Evolutionary conservation across 768 basidiomycete genomes (phyloP), one percentile per base, ranked within the genome.

Genomic region (Suillus variegatus): DNA sequence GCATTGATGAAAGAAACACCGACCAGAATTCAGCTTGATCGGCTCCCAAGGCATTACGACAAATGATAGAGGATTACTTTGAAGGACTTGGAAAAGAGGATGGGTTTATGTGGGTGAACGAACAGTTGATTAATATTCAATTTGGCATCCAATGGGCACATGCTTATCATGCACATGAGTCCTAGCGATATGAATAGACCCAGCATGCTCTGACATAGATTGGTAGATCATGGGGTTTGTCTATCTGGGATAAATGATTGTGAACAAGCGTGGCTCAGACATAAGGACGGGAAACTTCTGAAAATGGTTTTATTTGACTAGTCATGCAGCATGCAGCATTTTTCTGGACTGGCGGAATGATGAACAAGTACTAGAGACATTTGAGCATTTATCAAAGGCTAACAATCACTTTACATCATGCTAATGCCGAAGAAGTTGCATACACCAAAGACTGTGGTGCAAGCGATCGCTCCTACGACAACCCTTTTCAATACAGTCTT

Each of bases 391-490:
- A n/a, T 28, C 3, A 32, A 28, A 32, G 18, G 41, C 58, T 60
- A 43, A 32, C 58, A 4, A 41, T 12, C 54, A 36, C 25, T 58
- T 40, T 28, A 58, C 57, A 58, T 18, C 38, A 58, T 41, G 38
- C 18, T 18, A 18, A 60, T 43, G 12, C 58, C 25, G 41, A 60
- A 18, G 58, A 60, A 43, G 58, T 60, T 60, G 28, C 58, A 60
- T 60, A 25, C 58, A 32, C 58, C 41, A 60, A 60, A 60, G 25
- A 60, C 40, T 16, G 58, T 28, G 1, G 58, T 41, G 7, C 58
- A 60, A 20, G 58, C 58, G 6, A 60, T 60, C 20, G 58, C 58
- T 43, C 58, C 58, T 28, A 60, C 43, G 18, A 18, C 58, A 60
- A 60, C 58, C 58, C 58, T 60, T 43, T 13, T 60, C 41, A 60